These are phyloP conservation scores for Teunomyces barrocoloradensis DNA, from an alignment of 805 yeast genomes.

Conservation along the genomic window DNA sequence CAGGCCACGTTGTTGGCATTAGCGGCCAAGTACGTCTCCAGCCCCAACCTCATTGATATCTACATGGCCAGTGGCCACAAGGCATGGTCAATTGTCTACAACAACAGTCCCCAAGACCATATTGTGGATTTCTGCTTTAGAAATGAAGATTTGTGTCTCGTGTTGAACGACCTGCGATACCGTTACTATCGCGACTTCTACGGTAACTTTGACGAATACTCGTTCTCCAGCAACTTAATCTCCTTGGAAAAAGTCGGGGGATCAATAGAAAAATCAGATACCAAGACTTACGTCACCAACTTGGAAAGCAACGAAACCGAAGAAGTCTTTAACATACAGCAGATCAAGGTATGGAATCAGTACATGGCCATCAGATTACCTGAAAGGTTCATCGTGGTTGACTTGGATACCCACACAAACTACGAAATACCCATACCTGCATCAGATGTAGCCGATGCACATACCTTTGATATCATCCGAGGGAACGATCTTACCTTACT, in stretches of 20 bases:
- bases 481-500: conserved; percentile 16
- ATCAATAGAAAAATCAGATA: background rate
- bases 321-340: conserved; percentile 24
- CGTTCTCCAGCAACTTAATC: conserved; percentile 21
- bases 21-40: conserved; percentile 33
- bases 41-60: conserved; percentile 37
- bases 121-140: conserved; percentile 52
- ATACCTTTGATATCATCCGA: background rate
- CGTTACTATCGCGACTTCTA: conserved; percentile 64
- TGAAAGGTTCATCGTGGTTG: conserved; percentile 31
- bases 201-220: conserved; percentile 61
- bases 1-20: conserved; percentile 57
- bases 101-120: conserved; percentile 46
- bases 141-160: conserved; percentile 55
- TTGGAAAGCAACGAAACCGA: conserved; percentile 32
- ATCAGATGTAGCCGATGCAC: background rate
- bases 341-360: conserved; percentile 31
- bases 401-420: conserved; percentile 39
- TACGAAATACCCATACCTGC: conserved; percentile 34
- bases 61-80: conserved; percentile 36
- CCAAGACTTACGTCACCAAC: conserved; percentile 25
- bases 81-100: conserved; percentile 35
- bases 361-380: conserved; percentile 46
- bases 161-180: conserved; percentile 49
- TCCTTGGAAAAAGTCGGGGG: conserved; percentile 10